A percentile compares a stretch with the other conserved stretches of the same genome.
These are phyloP conservation scores for Candida pseudofarinosa DNA, from an alignment of 805 yeast genomes.

Conservation along the genomic window DNA sequence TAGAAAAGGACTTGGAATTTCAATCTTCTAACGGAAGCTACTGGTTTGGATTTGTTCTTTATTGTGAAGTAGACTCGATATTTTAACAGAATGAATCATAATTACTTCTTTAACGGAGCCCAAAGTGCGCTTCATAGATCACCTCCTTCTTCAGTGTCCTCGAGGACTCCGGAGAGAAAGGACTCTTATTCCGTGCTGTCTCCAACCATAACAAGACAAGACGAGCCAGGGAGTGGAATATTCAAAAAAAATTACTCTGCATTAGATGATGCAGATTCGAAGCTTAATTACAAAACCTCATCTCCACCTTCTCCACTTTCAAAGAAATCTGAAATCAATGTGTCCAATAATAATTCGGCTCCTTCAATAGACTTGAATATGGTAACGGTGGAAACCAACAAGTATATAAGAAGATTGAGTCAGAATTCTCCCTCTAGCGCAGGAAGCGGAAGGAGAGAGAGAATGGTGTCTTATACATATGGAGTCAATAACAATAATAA, in stretches of 20 bases:
- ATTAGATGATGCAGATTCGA: neutral
- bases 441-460: neutral
- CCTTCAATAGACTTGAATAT: slow-evolving; percentile 6
- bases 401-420: slow-evolving; percentile 2
- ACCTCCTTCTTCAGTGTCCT: neutral
- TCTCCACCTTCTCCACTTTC: neutral
- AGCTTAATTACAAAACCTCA: neutral
- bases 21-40: no score
- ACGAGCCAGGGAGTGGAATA: neutral
- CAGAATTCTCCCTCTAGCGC: neutral
- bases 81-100: no score
- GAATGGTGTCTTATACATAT: neutral
- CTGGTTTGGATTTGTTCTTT: no score
- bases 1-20: no score
- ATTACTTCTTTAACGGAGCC: neutral
- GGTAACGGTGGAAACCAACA: slow-evolving; percentile 3
- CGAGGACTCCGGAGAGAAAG: neutral
- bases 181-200: neutral
- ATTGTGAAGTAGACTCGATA: no score
- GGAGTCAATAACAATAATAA: neutral
- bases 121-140: neutral
- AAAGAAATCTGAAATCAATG: neutral
- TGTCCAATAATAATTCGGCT: neutral
- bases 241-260: neutral
- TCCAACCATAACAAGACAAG: neutral